Base-by-base conservation (phyloP, 1,284 basidiomycete species). In the Cryptococcus maquisensis region DNA sequence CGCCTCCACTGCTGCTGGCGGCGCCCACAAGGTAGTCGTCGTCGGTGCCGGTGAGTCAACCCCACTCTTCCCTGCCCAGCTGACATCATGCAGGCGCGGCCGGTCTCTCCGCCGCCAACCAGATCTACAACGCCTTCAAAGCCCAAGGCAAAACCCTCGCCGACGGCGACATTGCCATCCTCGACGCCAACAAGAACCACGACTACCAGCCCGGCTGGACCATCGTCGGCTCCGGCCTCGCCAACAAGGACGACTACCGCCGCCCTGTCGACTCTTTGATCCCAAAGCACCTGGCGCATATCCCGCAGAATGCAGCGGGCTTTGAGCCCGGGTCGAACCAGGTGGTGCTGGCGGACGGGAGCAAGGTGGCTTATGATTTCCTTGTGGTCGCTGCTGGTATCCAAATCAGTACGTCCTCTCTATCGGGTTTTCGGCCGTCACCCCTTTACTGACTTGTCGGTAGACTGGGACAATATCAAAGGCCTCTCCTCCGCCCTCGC, bases 331-430 rank as follows among this genome's bases (percentile, higher is more conserved):
- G 81, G 23, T 78, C 81, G 13, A 93, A 90, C 60, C 83, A 85
- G 47, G 78, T 98, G 54, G 85, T 83, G 12, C 74, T 79, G 23
- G 86, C 86, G 13, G 78, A 82, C 38, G 92, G 93, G 32, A 80
- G 83, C 42, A 83, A 81, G 52, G 76, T 98, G 54, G 80, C 81
- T 4, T 98, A 98, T 74, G 94, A 97, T 63, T 82, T 83, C 45
- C 82, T 98, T 24, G 85, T 98, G 39, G 88, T 98, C 49, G 90
- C 91, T 9, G 83, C 90, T 10, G 95, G 95, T 39, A 78, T 98
- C 35, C 84, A 94, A 76, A 88, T 83, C 74, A 92, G 71, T 73
- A 48, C 59, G 71, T 67, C 16, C 7, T 28, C 26, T 5, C 3
- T 32, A 26, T 18, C 24, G 32, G 20, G 13, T 42, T 2, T 36